Conservation (phyloP, 192 early-diverging fungal species). For the Coemansia sp. region DNA sequence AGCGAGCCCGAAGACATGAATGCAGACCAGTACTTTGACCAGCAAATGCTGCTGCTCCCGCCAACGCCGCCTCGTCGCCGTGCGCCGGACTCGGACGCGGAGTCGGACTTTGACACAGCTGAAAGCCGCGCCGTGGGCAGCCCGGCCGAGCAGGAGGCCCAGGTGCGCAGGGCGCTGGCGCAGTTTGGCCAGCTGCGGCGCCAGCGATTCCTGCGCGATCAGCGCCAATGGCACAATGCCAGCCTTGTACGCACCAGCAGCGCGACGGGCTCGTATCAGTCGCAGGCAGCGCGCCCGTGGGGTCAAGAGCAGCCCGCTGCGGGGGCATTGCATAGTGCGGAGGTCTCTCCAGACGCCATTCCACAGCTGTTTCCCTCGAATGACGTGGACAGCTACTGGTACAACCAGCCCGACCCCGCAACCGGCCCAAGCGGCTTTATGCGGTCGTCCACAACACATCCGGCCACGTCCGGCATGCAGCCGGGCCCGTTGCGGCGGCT, state of each 20-base stretch:
- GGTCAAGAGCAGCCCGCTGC: not conserved
- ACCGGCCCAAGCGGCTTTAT: not conserved
- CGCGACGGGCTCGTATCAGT: not conserved
- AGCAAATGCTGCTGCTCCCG: conserved; percentile 22
- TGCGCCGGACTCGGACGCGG: conserved; percentile 15
- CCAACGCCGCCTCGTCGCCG: conserved; percentile 32
- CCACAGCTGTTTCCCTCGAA: conserved; percentile 38
- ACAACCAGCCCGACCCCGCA: conserved; percentile 32
- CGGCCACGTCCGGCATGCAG: conserved; percentile 1
- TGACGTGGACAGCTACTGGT: conserved; percentile 55
- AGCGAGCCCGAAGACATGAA: not conserved
- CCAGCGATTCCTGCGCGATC: conserved; percentile 33
- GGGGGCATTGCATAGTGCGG: not conserved
- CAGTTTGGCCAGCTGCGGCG: conserved; percentile 26
- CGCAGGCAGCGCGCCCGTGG: conserved; percentile 3
- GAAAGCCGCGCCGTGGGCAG: not conserved
- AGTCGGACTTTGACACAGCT: conserved; percentile 11
- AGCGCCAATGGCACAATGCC: conserved; percentile 19
- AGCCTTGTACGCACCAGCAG: not conserved
- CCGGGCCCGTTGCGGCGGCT: not conserved
- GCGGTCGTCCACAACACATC: conserved; percentile 7
- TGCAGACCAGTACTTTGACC: conserved; percentile 20
- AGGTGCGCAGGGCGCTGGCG: conserved; percentile 21
- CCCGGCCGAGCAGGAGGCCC: not conserved
- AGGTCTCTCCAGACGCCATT: not conserved